Conservation (phyloP, 2,329 filamentous ascomycete genomes). For the Aphanocladium album region DNA sequence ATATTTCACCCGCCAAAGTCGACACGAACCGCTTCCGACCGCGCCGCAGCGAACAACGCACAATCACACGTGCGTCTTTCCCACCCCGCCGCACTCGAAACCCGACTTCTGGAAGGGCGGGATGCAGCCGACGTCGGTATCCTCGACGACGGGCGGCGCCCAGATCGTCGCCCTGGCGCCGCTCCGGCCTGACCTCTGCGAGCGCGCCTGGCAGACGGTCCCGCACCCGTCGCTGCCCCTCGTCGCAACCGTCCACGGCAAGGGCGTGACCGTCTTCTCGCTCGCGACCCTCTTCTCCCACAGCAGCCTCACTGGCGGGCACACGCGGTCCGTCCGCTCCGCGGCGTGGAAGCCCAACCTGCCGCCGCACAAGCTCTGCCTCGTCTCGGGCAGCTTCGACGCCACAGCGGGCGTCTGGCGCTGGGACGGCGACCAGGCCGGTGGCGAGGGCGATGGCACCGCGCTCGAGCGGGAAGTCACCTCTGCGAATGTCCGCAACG, state of each 20-base stretch:
- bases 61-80: neutral
- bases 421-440: slow-evolving; percentile 45
- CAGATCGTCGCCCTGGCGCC: slow-evolving; percentile 42
- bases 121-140: slow-evolving; percentile 15
- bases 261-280: slow-evolving; percentile 84
- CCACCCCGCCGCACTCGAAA: neutral
- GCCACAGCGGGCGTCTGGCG: slow-evolving; percentile 83
- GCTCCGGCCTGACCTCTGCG: slow-evolving; percentile 53
- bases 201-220: slow-evolving; percentile 78
- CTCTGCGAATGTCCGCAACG: slow-evolving; percentile 14
- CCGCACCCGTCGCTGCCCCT: slow-evolving; percentile 85
- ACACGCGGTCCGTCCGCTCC: slow-evolving; percentile 82
- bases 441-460: slow-evolving; percentile 12
- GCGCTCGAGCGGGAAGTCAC: slow-evolving; percentile 10
- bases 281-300: slow-evolving; percentile 74
- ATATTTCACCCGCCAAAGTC: no score
- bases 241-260: slow-evolving; percentile 82
- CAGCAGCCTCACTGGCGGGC: slow-evolving; percentile 76
- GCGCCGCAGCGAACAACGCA: neutral
- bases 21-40: neutral
- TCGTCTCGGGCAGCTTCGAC: slow-evolving; percentile 93
- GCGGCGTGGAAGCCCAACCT: slow-evolving; percentile 81
- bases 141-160: slow-evolving; percentile 17
- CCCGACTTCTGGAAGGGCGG: neutral
- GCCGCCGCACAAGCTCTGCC: slow-evolving; percentile 59